Conservation (phyloP, 2,329 filamentous ascomycete species). For the Nemania sp. region DNA sequence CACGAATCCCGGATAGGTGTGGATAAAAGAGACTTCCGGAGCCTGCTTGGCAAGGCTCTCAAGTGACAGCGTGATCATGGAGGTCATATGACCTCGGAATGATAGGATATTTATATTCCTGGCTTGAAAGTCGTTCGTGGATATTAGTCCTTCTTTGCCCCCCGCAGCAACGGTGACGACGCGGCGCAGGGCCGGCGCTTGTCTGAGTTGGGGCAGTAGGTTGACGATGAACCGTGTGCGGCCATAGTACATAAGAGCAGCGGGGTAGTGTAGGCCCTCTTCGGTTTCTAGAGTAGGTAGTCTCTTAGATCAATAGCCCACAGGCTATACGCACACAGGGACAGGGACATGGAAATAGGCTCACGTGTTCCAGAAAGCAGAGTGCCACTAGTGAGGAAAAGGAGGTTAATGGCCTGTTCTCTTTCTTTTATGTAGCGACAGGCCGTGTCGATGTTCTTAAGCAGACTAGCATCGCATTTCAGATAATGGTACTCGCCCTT, state of each 20-base stretch:
- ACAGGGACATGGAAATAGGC: background rate
- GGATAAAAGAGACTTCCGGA: conserved; percentile 47
- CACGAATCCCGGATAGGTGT: conserved; percentile 45
- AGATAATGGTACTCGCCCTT: conserved; percentile 52
- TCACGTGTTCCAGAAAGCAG: conserved; percentile 4
- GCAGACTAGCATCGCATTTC: conserved; percentile 52
- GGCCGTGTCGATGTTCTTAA: conserved; percentile 54
- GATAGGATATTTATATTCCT: conserved; percentile 44
- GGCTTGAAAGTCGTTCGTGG: conserved; percentile 49
- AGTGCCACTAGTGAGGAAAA: conserved; percentile 50
- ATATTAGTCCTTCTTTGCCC: conserved; percentile 55
- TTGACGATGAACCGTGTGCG: conserved; percentile 60
- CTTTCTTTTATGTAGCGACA: conserved; percentile 49
- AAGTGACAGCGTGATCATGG: conserved; percentile 28
- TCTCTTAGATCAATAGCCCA: no score
- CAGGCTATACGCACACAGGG: no score
- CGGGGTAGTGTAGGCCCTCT: conserved; percentile 59
- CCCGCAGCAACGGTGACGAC: conserved; percentile 59
- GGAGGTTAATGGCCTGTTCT: conserved; percentile 50
- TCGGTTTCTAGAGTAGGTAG: conserved; percentile 53
- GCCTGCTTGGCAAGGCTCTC: conserved; percentile 37
- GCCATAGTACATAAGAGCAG: conserved; percentile 58
- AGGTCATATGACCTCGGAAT: conserved; percentile 49
- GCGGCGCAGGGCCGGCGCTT: conserved; percentile 51
- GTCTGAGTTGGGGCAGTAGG: conserved; percentile 58